phyloP scores from a whole-genome alignment of 176 grass and related monocot species.

The Oropetium thomaeum region DNA sequence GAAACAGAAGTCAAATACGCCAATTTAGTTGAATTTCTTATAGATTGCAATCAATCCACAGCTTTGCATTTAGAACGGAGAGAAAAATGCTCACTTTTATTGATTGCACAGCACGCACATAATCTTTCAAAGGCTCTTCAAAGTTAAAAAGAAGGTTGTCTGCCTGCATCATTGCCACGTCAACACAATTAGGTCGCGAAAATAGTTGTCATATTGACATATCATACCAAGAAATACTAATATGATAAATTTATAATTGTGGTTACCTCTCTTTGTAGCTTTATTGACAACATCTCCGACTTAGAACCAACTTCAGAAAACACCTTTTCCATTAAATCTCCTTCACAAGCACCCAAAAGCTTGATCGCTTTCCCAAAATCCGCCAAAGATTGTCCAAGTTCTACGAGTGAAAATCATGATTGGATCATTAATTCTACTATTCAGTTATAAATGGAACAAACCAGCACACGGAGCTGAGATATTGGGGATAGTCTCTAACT shows the following conservation, averaged over 20 bases:
- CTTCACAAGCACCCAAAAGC: slow-evolving; percentile 89
- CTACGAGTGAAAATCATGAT: slow-evolving; percentile 41
- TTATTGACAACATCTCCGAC: slow-evolving; percentile 88
- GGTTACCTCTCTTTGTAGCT: slow-evolving; percentile 88
- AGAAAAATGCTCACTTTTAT: slow-evolving; percentile 63
- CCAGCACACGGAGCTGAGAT: slow-evolving; percentile 9
- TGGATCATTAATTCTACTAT: slow-evolving; percentile 22
- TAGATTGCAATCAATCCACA: not conserved
- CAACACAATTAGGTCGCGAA: slow-evolving; percentile 15
- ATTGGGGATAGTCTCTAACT: not conserved
- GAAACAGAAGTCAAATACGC: not conserved
- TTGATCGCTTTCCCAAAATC: slow-evolving; percentile 97
- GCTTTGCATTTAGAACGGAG: not conserved
- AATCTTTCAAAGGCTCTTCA: slow-evolving; percentile 98
- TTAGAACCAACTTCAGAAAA: slow-evolving; percentile 96
- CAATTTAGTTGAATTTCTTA: slow-evolving; percentile 12
- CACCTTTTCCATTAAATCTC: slow-evolving; percentile 82
- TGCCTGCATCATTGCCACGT: slow-evolving; percentile 53
- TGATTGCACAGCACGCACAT: slow-evolving; percentile 82
- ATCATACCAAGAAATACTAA: slow-evolving; percentile 16
- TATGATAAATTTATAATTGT: not conserved
- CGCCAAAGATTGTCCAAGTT: slow-evolving; percentile 86
- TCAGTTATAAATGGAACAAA: slow-evolving; percentile 23
- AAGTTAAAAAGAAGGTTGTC: slow-evolving; percentile 95
- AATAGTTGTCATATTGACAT: slow-evolving; percentile 21